Base-by-base conservation (phyloP, 805 yeast species). In the Saturnispora ahearnii region DNA sequence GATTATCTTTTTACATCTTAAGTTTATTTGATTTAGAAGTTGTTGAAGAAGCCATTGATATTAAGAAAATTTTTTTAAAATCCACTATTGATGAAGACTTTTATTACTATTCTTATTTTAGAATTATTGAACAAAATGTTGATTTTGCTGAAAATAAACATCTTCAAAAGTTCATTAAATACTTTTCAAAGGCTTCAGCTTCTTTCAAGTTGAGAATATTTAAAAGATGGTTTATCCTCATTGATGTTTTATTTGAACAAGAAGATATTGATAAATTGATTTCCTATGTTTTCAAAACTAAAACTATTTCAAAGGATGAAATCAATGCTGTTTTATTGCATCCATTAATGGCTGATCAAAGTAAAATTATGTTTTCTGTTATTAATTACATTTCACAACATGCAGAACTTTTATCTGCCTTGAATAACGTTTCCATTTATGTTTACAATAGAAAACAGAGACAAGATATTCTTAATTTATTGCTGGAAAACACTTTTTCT, bases 181-280 rank as follows among this genome's bases (percentile, higher is more conserved):
- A 54, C 49, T 56, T 65, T 12, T 34, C 52, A 15, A 53, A 45
- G 6, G 43, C 60, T 2, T 18, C 49, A 1, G 5, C 22, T 1
- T 47, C 49, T 1, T 52, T 62, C 45, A 48, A 67, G 8, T 29
- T 51, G 33, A 49, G 58, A 12, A 48, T 71, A 0, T 70, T 81
- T 46, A 54, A 57, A 9, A 75, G 87, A 57, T 84, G 88, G 88
- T 77, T 73, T 37, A 74, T 81, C 0, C 51, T 82, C 49, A 73
- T 38, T 68, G 77, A 55, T 44, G 51, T 5, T 54, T 64, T 43
- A 69, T 75, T 55, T 37, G 62, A 57, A 8, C 41, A 41, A 12
- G 58, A 63, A 0, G 61, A 68, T 5, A 55, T 76, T 4, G 42
- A 55, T 1, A 3, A 33, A 2, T 41, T 78, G 4, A 58, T 73